These are phyloP conservation scores for Typha latifolia DNA, from an alignment of 176 grass and related monocot species.

Conservation along the genomic window DNA sequence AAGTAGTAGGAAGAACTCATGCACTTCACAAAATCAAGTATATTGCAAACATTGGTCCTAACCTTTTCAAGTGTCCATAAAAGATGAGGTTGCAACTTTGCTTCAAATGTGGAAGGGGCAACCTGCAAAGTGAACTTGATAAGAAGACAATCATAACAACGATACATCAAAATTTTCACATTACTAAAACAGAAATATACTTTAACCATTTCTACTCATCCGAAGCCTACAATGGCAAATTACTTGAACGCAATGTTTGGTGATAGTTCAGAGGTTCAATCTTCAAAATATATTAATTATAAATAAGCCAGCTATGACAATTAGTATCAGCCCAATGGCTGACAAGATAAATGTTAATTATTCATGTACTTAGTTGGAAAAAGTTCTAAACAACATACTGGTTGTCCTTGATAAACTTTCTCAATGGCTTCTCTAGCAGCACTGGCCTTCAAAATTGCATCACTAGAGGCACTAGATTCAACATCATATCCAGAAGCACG, in stretches of 20 bases:
- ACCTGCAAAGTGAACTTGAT: slow-evolving; percentile 26
- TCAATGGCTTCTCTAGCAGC: slow-evolving; percentile 91
- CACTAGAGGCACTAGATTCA: slow-evolving; percentile 85
- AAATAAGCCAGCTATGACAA: not conserved
- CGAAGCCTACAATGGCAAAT: not conserved
- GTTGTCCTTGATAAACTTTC: slow-evolving; percentile 72
- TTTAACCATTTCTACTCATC: not conserved
- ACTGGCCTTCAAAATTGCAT: slow-evolving; percentile 80
- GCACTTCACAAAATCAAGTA: not conserved
- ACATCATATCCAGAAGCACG: slow-evolving; percentile 85
- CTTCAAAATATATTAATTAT: not conserved
- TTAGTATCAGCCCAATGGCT: not conserved
- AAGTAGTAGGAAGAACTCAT: not conserved
- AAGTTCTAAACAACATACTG: slow-evolving; percentile 33
- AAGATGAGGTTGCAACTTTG: slow-evolving; percentile 89
- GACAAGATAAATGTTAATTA: not conserved
- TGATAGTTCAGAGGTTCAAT: not conserved
- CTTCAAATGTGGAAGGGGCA: slow-evolving; percentile 58
- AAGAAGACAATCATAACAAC: not conserved
- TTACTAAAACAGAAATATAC: not conserved
- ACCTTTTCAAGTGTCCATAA: slow-evolving; percentile 85
- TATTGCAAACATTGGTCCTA: not conserved
- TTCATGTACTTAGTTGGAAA: not conserved
- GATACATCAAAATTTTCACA: not conserved
- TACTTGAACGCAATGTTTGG: not conserved